These are phyloP conservation scores for Nectriaceae sp. DNA, from an alignment of 2,329 filamentous ascomycete genomes.

Conservation along the genomic window DNA sequence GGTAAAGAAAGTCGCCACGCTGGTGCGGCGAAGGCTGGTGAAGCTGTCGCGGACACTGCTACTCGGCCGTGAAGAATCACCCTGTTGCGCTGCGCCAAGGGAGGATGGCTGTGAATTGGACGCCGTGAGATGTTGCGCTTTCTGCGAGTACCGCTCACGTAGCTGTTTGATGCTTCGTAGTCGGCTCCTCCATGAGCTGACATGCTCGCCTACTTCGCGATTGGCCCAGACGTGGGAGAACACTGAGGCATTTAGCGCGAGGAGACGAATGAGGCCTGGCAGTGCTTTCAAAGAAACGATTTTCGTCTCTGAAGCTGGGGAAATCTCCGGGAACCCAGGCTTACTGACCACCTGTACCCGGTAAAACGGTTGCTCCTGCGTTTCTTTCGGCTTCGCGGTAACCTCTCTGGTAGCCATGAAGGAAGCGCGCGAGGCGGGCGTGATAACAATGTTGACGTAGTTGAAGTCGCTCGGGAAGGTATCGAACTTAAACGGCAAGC, in stretches of 20 bases:
- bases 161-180: conserved; percentile 83
- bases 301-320: conserved; percentile 85
- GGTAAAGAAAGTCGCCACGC: conserved; percentile 66
- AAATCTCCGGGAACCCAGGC: conserved; percentile 87
- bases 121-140: conserved; percentile 37
- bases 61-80: conserved; percentile 40
- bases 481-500: conserved; percentile 83
- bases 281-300: conserved; percentile 83
- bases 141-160: conserved; percentile 64
- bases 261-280: conserved; percentile 80
- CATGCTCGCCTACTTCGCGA: conserved; percentile 75
- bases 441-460: conserved; percentile 95
- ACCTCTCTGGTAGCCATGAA: conserved; percentile 66
- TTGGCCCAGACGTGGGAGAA: conserved; percentile 90
- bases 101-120: conserved; percentile 33
- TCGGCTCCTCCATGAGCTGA: conserved; percentile 87
- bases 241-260: conserved; percentile 91
- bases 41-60: conserved; percentile 62
- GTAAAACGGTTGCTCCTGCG: conserved; percentile 65
- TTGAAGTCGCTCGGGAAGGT: conserved; percentile 96
- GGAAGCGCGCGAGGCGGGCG: conserved; percentile 77
- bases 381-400: conserved; percentile 31
- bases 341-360: conserved; percentile 88
- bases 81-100: conserved; percentile 24
- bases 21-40: conserved; percentile 61